Base-by-base conservation (phyloP, 1,284 basidiomycete species). In the Fomitiporia mediterranea region DNA sequence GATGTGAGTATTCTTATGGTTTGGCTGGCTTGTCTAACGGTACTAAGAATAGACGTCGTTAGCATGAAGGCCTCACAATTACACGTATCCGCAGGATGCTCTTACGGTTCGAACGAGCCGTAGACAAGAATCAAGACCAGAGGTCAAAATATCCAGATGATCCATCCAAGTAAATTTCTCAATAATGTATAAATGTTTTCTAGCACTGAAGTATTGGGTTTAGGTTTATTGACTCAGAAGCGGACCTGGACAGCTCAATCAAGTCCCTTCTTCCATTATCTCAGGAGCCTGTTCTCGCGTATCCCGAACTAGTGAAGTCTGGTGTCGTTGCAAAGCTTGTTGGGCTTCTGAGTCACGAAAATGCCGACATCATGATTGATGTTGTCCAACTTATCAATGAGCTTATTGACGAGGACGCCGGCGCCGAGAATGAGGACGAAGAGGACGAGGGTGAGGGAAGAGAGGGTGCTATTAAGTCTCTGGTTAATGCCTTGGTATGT, bases 171-270 rank as follows among this genome's bases (percentile, higher is more conserved):
- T 94, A 63, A 55, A 82, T 1, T 28, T 43, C 13, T 13, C 11
- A 11, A 2, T 51, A 17, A 21, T 46, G 3, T 2, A 5, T 2
- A 2, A 23, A 21, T 19, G 28, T 21, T 7, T 27, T 32, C 13
- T 23, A 30, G n/a, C 35, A 27, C 28, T 44, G 19, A 32, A 9
- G 30, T 56, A 21, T 46, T 44, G 21, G 35, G n/a, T 2, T 3
- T 32, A 96, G 95, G 69, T 99, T 99, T 75, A 97, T 99, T 66
- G 94, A 98, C 65, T 99, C 97, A 0, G 97, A 99, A 75, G 91
- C 92, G 25, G 94, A 98, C 66, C 80, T 99, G 6, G 93, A 99
- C 65, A 76, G 78, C 51, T 83, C 92, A 13, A 81, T 99, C 59
- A 94, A 96, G 67, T 80, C 89, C 2, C 75, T 98, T 51, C 74